Evolutionary conservation across 2,329 filamentous ascomycete genomes (phyloP), one percentile per base, ranked within the genome.

Genomic region (Neoarthrinium moseri): DNA sequence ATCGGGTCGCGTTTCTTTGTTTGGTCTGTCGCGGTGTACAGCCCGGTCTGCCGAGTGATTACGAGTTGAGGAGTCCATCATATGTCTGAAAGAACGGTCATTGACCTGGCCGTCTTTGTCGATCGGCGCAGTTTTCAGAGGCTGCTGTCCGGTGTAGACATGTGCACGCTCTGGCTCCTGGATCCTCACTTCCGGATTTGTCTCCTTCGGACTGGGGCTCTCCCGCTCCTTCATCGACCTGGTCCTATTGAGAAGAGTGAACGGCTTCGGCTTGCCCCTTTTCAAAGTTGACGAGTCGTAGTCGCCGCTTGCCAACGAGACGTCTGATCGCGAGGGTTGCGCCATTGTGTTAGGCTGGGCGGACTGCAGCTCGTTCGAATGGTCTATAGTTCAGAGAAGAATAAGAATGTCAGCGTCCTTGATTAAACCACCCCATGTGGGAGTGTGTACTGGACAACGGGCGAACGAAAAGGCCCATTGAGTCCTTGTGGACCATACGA

Each of bases 11-110:
- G 58, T 60, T 30, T 74, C 73, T 58, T 69, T 72, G 50, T 68
- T 68, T 21, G 68, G 63, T 11, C 62, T 60, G 36, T 80, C 76
- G 48, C 76, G 68, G 18, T 65, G 58, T 13, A 66, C 60, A 15
- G 72, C 65, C 55, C 88, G 81, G 62, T 95, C 89, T 51, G 83
- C 82, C 4, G 88, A 91, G 55, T 86, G 83, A 55, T 87, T 89
- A 51, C 88, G 79, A 45, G 76, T 66, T 20, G 76, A 74, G 23
- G 86, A 81, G 51, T 70, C 74, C 72, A 88, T 84, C 70, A 86
- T 84, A 35, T 86, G 80, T 54, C 81, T 79, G 56, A 85, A 83
- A 3, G 83, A 77, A 55, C 84, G 80, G 46, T 91, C 88, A 7
- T 44, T 23, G 6, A 17, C 32, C 56, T 81, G 78, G 6, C 51